Evolutionary conservation across 345 rosid species (phyloP).

Genomic region (Sisymbrium irio): DNA sequence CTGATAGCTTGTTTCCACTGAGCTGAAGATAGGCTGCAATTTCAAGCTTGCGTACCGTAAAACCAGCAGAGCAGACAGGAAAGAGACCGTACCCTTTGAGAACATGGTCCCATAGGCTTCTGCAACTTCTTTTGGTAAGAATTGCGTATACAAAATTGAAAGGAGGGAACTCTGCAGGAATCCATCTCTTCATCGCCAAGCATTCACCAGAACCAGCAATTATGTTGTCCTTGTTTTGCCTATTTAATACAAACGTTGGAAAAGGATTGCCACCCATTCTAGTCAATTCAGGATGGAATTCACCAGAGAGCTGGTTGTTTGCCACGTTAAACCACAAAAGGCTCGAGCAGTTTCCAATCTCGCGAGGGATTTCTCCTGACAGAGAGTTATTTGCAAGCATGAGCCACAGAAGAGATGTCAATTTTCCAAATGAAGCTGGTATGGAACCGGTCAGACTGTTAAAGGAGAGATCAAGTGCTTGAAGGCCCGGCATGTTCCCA

Average conservation of each 20-base stretch:
- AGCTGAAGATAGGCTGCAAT: slow-evolving; percentile 83
- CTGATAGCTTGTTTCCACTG: slow-evolving; percentile 66
- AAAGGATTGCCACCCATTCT: slow-evolving; percentile 57
- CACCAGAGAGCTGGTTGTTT: slow-evolving; percentile 68
- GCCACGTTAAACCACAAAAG: slow-evolving; percentile 88
- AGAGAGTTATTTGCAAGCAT: slow-evolving; percentile 89
- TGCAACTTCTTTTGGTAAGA: slow-evolving; percentile 70
- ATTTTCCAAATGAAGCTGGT: slow-evolving; percentile 63
- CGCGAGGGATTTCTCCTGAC: slow-evolving; percentile 59
- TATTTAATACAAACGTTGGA: slow-evolving; percentile 55
- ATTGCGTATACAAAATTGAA: slow-evolving; percentile 67
- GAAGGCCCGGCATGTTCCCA: slow-evolving; percentile 57
- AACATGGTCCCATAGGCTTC: slow-evolving; percentile 67
- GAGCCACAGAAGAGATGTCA: slow-evolving; percentile 78
- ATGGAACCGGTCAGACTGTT: slow-evolving; percentile 63
- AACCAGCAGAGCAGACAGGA: slow-evolving; percentile 49
- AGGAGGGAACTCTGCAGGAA: slow-evolving; percentile 90
- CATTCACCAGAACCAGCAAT: slow-evolving; percentile 76
- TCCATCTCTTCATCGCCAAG: slow-evolving; percentile 81
- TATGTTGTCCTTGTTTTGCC: slow-evolving; percentile 23
- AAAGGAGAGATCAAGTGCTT: slow-evolving; percentile 86
- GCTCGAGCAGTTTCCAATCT: slow-evolving; percentile 75
- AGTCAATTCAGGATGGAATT: slow-evolving; percentile 54
- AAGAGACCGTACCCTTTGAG: slow-evolving; percentile 72
- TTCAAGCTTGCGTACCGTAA: slow-evolving; percentile 31